Evolutionary conservation across 1,139 yeast species (phyloP).

Genomic region (Pichia sp.): DNA sequence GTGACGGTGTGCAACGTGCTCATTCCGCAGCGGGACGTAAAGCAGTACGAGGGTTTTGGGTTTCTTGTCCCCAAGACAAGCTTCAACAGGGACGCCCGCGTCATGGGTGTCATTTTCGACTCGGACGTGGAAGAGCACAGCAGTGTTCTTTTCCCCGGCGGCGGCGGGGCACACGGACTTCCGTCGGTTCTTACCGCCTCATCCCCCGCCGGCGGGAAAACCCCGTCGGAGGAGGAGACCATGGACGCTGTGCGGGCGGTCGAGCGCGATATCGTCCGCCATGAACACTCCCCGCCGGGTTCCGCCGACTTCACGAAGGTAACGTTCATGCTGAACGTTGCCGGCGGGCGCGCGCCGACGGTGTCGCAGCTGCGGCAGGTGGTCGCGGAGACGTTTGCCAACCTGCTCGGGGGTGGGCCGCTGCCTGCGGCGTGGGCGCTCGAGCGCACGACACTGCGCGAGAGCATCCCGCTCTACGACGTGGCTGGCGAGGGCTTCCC

Average conservation of each 20-base stretch:
- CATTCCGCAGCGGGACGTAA: constrained; percentile 41
- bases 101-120: constrained; percentile 87
- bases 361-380: background rate
- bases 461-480: constrained; percentile 66
- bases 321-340: constrained; percentile 78
- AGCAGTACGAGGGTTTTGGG: constrained; percentile 63
- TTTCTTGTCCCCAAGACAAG: constrained; percentile 66
- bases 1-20: constrained; percentile 61
- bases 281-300: background rate
- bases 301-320: constrained; percentile 45
- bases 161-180: background rate
- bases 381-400: constrained; percentile 1
- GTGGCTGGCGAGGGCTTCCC: constrained; percentile 33
- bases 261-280: background rate
- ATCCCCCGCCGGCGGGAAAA: too few relatives aligned
- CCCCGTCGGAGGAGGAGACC: too few relatives aligned
- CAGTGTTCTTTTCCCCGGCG: constrained; percentile 1
- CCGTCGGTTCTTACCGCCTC: too few relatives aligned
- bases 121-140: constrained; percentile 59
- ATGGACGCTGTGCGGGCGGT: background rate
- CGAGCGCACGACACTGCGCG: constrained; percentile 28
- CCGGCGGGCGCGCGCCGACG: background rate
- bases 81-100: constrained; percentile 47
- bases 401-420: background rate
- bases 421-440: constrained; percentile 22